Percentiles rank a stretch among this genome's conserved stretches.
Conservation (phyloP, 2,329 filamentous ascomycete species). For the Sclerotinia subarctica region DNA sequence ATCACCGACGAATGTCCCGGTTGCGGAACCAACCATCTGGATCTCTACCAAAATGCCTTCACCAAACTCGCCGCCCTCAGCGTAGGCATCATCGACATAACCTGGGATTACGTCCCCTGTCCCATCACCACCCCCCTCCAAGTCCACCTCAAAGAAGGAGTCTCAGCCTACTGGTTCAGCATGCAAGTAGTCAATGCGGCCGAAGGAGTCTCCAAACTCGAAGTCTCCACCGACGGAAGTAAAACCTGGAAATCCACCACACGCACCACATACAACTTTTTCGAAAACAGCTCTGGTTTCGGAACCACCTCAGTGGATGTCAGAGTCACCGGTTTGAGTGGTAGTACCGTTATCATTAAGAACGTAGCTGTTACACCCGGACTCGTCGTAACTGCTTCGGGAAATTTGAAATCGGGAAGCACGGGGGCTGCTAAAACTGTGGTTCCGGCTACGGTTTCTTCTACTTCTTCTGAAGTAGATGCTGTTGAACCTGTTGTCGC, state of each 20-base stretch:
- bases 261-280: conserved; percentile 58
- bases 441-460: no score
- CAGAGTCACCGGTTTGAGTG: conserved; percentile 52
- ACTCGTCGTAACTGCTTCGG: conserved; percentile 26
- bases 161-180: conserved; percentile 53
- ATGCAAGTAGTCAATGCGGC: conserved; percentile 66
- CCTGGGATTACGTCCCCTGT: conserved; percentile 50
- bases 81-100: conserved; percentile 48
- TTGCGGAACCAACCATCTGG: conserved; percentile 52
- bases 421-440: background rate
- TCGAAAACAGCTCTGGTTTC: conserved; percentile 57
- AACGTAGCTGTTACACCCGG: conserved; percentile 44
- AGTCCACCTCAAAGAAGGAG: conserved; percentile 53
- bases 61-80: conserved; percentile 44
- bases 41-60: conserved; percentile 54
- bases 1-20: conserved; percentile 57
- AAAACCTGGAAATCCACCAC: conserved; percentile 55
- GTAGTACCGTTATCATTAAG: conserved; percentile 50
- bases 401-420: conserved; percentile 29
- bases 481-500: background rate
- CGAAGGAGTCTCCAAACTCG: conserved; percentile 52
- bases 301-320: conserved; percentile 54
- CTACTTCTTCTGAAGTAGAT: no score
- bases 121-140: conserved; percentile 49
- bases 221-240: conserved; percentile 60